Evolutionary conservation across 2,329 filamentous ascomycete genomes (phyloP), one percentile per base, ranked within the genome.

Genomic region (Trichoderma harzianum): DNA sequence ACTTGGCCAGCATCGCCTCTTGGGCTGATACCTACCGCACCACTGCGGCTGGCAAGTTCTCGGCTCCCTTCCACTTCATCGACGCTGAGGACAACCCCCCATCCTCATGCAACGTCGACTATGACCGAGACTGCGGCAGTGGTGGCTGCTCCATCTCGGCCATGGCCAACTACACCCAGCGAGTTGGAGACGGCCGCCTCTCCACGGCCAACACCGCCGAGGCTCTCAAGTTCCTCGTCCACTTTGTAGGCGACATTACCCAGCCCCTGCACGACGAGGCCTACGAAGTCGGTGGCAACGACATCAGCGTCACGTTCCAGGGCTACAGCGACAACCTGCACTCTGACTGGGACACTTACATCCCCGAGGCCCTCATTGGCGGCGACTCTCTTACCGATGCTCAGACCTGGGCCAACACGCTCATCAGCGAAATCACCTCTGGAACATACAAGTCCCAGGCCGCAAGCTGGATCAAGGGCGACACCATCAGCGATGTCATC

Each of bases 261-360:
- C 85, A 88, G 78, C 86, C 86, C 1, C 81, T 88, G 7, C 86
- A 88, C 78, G 84, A 84, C 74, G 86, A 88, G 77, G 83, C 83
- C 11, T 82, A 86, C 68, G 82, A 85, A 36, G 76, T 83, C 0
- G 89, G 89, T 51, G 89, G 88, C 3, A 91, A 77, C 69, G 39
- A 64, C 76, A 87, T 91, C 74, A 74, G 79, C 1, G 89, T 91
- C 7, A 80, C 79, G 1, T 91, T 88, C 77, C 79, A 84, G 67
- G 83, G 84, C 16, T 81, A 84, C 28, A 75, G 77, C 47, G 87
- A 86, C 32, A 91, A 91, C 77, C 82, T 91, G 7, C 89, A 91
- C 78, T 78, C 86, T 5, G 83, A 87, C 65, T 91, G 89, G 89
- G 89, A 91, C 77, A 88, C 85, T 7, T 80, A 84, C 64, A 89